Evolutionary conservation across 1,139 yeast species (phyloP).

Genomic region (Hansenula lynferdii): DNA sequence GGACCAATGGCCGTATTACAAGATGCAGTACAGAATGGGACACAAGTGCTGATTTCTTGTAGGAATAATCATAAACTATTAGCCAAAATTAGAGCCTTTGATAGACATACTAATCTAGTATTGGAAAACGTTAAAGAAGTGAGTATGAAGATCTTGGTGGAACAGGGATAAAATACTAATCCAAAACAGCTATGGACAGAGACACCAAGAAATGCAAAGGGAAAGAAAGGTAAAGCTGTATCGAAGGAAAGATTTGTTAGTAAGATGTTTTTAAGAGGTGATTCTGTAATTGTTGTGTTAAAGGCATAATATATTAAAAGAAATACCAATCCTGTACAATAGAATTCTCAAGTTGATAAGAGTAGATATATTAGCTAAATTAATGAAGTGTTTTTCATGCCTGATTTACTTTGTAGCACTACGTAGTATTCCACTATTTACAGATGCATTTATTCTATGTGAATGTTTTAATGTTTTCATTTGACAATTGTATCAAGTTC

Average conservation of each 20-base stretch:
- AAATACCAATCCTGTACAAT: too few relatives aligned
- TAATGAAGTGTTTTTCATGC: too few relatives aligned
- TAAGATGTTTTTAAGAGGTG: constrained; percentile 92
- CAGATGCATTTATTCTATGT: too few relatives aligned
- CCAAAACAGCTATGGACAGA: constrained; percentile 74
- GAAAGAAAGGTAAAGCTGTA: constrained; percentile 65
- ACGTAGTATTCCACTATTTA: too few relatives aligned
- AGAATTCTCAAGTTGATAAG: too few relatives aligned
- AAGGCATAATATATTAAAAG: too few relatives aligned
- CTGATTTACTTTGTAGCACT: too few relatives aligned
- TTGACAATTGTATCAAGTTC: background rate
- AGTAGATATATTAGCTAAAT: too few relatives aligned
- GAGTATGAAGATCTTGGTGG: too few relatives aligned
- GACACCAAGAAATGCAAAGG: constrained; percentile 54
- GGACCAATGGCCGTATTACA: constrained; percentile 91
- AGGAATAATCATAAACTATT: constrained; percentile 90
- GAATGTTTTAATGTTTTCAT: background rate
- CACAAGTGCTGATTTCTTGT: constrained; percentile 82
- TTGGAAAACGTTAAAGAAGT: constrained; percentile 86
- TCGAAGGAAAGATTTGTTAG: constrained; percentile 82
- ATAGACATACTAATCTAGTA: constrained; percentile 91
- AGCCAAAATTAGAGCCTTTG: constrained; percentile 91
- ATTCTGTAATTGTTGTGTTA: constrained; percentile 82
- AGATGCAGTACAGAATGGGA: constrained; percentile 67
- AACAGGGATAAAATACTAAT: too few relatives aligned